Conservation (phyloP, 2,329 filamentous ascomycete genomes). For the Xylaria polymorpha region DNA sequence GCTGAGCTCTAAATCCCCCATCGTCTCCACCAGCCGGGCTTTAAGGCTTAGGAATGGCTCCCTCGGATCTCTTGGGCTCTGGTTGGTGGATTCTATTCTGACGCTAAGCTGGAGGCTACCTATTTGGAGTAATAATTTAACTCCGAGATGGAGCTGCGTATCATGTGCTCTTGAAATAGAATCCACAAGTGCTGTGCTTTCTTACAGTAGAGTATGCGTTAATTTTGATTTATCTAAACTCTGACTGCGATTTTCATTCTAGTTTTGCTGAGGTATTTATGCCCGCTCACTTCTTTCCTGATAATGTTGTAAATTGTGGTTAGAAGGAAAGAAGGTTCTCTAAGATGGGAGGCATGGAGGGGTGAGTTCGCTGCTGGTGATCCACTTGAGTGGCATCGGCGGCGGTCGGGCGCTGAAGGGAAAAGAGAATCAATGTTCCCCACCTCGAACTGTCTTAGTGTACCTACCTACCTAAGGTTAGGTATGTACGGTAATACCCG, state of each 20-base stretch:
- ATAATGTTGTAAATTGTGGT: neutral
- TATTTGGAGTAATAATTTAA: neutral
- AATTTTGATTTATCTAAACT: neutral
- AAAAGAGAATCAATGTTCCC: slow-evolving; percentile 24
- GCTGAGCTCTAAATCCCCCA: slow-evolving; percentile 23
- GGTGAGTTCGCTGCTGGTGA: neutral
- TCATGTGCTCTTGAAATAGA: slow-evolving; percentile 7
- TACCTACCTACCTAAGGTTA: too few relatives aligned
- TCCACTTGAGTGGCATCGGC: slow-evolving; percentile 12
- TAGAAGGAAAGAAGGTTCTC: neutral
- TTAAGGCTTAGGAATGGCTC: slow-evolving; percentile 30
- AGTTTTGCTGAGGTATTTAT: neutral
- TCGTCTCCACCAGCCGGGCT: slow-evolving; percentile 27
- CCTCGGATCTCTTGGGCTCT: slow-evolving; percentile 14
- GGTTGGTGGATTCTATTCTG: slow-evolving; percentile 15
- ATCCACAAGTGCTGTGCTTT: neutral
- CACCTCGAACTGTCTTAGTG: slow-evolving; percentile 31
- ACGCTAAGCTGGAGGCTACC: neutral
- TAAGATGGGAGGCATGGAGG: neutral
- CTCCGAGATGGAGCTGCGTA: slow-evolving; percentile 7
- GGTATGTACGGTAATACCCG: neutral
- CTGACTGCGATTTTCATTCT: slow-evolving; percentile 1
- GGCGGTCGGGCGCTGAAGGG: neutral
- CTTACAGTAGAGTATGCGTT: neutral
- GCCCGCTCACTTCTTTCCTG: neutral